phyloP scores from a whole-genome alignment of 75 land plant genomes.

The Pseudotsuga menziesii region DNA sequence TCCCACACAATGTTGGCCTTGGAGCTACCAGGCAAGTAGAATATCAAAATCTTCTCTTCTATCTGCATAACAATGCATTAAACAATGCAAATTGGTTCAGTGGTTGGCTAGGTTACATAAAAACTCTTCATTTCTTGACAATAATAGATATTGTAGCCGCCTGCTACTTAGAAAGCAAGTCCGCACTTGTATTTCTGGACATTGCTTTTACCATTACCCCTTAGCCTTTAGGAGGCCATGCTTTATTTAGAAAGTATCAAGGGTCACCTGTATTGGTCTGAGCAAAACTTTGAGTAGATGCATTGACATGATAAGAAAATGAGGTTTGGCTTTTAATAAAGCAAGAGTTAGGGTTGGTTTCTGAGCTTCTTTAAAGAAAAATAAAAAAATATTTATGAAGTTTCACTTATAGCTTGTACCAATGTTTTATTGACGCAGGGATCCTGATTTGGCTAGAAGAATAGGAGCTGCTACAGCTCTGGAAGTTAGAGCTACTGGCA shows the following conservation, averaged over 20 bases:
- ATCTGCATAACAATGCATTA: too few relatives aligned
- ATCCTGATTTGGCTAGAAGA: constrained; percentile 49
- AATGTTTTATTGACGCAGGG: constrained; percentile 31
- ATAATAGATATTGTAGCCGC: too few relatives aligned
- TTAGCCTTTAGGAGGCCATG: neutral
- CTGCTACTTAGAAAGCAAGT: too few relatives aligned
- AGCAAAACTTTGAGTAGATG: too few relatives aligned
- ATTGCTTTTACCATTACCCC: too few relatives aligned
- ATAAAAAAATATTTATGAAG: constrained; percentile 20
- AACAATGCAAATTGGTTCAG: neutral
- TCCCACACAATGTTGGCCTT: constrained; percentile 63
- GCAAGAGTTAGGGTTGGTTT: neutral
- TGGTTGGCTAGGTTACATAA: too few relatives aligned
- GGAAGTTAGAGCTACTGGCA: constrained; percentile 64
- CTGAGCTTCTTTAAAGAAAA: neutral
- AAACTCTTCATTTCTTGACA: too few relatives aligned
- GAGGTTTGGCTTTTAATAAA: too few relatives aligned
- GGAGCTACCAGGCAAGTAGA: constrained; percentile 38
- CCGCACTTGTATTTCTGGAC: too few relatives aligned
- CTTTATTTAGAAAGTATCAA: too few relatives aligned
- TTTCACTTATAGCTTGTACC: neutral
- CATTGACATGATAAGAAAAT: too few relatives aligned
- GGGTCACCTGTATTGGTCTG: too few relatives aligned
- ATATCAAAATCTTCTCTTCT: neutral
- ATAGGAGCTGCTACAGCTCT: constrained; percentile 77